A percentile compares a stretch with the other conserved stretches of the same genome.
These are phyloP conservation scores for Hypoxylon trugodes DNA, from an alignment of 495 filamentous ascomycete species.

Conservation along the genomic window DNA sequence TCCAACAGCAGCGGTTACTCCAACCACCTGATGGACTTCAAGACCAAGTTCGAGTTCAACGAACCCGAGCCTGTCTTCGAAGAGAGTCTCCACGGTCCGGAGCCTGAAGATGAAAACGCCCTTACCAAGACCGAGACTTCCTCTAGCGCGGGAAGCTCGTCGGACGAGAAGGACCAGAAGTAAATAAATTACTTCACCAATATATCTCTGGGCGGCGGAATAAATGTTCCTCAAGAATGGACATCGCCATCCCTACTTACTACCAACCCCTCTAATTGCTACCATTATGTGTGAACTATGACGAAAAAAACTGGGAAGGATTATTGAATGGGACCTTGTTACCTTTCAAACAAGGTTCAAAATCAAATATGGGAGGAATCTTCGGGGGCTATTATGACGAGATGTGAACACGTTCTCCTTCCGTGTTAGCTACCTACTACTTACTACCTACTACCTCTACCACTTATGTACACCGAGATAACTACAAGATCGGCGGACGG, in stretches of 20 bases:
- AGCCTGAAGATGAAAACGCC: slow-evolving; percentile 56
- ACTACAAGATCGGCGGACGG: slow-evolving; percentile 10
- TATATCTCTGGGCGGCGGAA: background rate
- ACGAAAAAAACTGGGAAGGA: slow-evolving; percentile 10
- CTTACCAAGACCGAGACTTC: slow-evolving; percentile 64
- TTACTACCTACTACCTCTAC: no score
- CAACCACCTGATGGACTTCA: slow-evolving; percentile 99
- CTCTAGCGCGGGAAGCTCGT: slow-evolving; percentile 51
- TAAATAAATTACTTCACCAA: slow-evolving; percentile 17
- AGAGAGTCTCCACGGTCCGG: slow-evolving; percentile 74
- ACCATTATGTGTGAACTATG: slow-evolving; percentile 34
- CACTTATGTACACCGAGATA: slow-evolving; percentile 20
- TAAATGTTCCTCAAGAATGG: background rate
- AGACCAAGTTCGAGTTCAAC: slow-evolving; percentile 89
- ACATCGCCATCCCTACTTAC: background rate
- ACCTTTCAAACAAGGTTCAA: background rate
- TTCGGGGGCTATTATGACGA: slow-evolving; percentile 17
- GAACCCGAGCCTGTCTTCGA: slow-evolving; percentile 88
- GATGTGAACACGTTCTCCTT: slow-evolving; percentile 31
- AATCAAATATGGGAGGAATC: slow-evolving; percentile 8
- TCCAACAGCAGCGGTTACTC: slow-evolving; percentile 86
- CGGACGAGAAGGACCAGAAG: slow-evolving; percentile 47
- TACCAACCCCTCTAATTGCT: slow-evolving; percentile 32
- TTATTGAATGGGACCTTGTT: slow-evolving; percentile 14
- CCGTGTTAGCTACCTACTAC: slow-evolving; percentile 15